Conservation (phyloP, 2,329 filamentous ascomycete species). For the Beauveria sp. region DNA sequence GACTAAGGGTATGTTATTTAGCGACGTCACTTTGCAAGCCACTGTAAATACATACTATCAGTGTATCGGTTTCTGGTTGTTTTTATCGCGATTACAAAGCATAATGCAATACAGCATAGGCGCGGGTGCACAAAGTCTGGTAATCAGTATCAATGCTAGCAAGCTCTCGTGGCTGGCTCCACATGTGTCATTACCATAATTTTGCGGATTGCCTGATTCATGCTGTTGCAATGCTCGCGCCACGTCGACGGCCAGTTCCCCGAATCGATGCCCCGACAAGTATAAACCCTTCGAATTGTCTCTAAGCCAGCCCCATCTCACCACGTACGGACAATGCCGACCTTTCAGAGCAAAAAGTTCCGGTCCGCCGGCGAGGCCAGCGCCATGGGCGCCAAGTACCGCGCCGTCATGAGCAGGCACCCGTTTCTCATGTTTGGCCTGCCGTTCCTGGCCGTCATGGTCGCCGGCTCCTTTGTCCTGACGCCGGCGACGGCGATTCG, state of each 20-base stretch:
- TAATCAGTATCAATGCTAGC: background rate
- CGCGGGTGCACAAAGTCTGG: background rate
- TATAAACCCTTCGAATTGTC: background rate
- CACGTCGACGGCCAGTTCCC: background rate
- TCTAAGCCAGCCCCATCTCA: background rate
- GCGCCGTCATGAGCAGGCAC: conserved; percentile 62
- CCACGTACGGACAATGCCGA: conserved; percentile 20
- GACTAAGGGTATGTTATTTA: conserved; percentile 9
- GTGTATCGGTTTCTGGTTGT: background rate
- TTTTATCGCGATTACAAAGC: background rate
- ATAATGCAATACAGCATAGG: background rate
- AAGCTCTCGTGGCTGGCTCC: background rate
- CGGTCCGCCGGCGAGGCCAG: conserved; percentile 57
- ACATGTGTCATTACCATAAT: conserved; percentile 4
- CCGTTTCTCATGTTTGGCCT: conserved; percentile 92
- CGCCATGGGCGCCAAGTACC: conserved; percentile 69
- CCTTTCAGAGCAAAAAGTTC: conserved; percentile 67
- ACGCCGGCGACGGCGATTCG: conserved; percentile 89
- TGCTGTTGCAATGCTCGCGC: background rate
- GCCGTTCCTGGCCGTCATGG: conserved; percentile 83
- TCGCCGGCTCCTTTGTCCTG: conserved; percentile 87
- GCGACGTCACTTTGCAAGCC: conserved; percentile 10
- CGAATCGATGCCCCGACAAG: background rate
- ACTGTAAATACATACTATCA: conserved; percentile 4
- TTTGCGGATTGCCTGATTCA: background rate